Evolutionary conservation across 495 filamentous ascomycete species (phyloP), one percentile per base, ranked within the genome.

Genomic region (Aspergillus taichungensis): DNA sequence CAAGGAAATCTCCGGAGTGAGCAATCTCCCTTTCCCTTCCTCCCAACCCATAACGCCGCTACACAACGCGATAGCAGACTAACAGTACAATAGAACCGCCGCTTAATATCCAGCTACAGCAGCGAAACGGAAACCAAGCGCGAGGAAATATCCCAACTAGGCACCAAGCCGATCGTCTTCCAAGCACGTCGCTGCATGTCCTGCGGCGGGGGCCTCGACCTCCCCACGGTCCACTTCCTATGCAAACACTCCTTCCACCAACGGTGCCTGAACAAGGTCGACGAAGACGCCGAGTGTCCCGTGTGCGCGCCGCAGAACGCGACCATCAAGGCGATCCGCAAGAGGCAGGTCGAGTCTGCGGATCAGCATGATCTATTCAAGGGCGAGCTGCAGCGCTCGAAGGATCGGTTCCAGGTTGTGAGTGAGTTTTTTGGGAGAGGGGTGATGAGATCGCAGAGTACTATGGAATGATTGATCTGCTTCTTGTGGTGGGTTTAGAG

Each of bases 161-260:
- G 74, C 10, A 75, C 71, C 13, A 89, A 94, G 59, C 89, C 92
- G 0, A 77, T 79, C 30, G 83, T 87, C n/a, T 97, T 97, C 72
- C 84, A 92, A 62, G 80, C 87, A 1, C 88, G 87, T 34, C 76
- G 94, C 10, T 98, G 92, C 58, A 80, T 80, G 32, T 79, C 82
- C 33, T 98, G 92, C 56, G 77, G 79, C 12, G 68, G 75, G 39
- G 71, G 74, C 37, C 73, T 96, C 24, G 88, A 95, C 51, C 69
- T 96, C 31, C 92, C 92, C 3, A 83, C 79, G 0, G 89, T 97
- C 37, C 92, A 98, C 62, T 98, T 97, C 62, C 65, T 97, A 53
- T 98, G 92, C 73, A 92, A 88, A 60, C 92, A 98, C 60, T 88
- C 82, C 36, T 98, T 94, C 73, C 92, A 98, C 60, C 84, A 94